Base-by-base conservation (phyloP, 768 basidiomycete species). In the Leucocoprinus birnbaumii region DNA sequence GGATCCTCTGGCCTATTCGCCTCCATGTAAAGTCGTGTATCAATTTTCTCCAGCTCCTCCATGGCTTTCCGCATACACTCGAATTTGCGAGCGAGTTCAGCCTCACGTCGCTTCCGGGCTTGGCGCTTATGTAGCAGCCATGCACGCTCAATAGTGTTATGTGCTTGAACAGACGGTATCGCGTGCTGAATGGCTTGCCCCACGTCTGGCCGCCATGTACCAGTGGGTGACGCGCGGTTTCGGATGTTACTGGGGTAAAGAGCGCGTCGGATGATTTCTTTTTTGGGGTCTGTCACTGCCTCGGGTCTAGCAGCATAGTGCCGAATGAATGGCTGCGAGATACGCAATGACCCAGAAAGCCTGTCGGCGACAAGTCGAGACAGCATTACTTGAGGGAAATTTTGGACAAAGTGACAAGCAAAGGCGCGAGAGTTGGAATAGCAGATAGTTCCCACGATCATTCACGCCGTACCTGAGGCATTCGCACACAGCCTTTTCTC, bases 131-230 rank as follows among this genome's bases (percentile, higher is more conserved):
- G 85, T 10, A 98, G 78, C 49, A 86, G 73, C 89, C 90, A 98
- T 3, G 94, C 94, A 27, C 94, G 84, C 60, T 92, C 87, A 51
- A 97, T 94, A 2, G 93, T 97, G 59, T 93, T 82, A 72, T 97
- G 92, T 0, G 91, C 93, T 68, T 96, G 93, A 3, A 78, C 81
- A 2, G 91, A 91, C 11, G 92, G 91, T 49, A 97, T 87, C n/a
- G 91, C 91, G 51, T 79, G 80, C 60, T 89, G 85, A 14, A 98
- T 73, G 8, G 91, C 86, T 47, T 76, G 80, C 34, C 80, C 82
- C 25, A 92, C 87, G 67, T 93, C 86, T 40, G 86, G 85, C 55
- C 91, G 83, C 87, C 93, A 92, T 53, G 86, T 81, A 10, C 93
- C 93, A 2, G 84, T 87, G 2, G 93, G 93, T 18, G 87, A 79